Percentiles rank a stretch among this genome's conserved stretches.
Evolutionary conservation across 2,329 filamentous ascomycete genomes (phyloP).

Genomic region (Apiospora sp.): DNA sequence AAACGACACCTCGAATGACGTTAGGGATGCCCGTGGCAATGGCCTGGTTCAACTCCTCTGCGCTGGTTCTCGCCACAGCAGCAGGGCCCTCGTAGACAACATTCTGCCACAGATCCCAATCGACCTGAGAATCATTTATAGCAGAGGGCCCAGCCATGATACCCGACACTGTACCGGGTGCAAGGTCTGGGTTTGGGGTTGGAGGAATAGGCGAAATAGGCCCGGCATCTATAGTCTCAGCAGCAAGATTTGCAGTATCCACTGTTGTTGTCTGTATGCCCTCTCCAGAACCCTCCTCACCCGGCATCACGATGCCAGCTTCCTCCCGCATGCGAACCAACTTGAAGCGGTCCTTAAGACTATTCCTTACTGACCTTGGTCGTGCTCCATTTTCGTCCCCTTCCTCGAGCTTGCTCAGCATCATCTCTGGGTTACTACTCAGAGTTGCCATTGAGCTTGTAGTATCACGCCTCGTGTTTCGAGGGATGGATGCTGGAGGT

Average conservation of each 20-base stretch:
- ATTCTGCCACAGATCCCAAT: constrained; percentile 98
- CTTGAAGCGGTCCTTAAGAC: constrained; percentile 81
- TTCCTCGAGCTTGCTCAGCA: constrained; percentile 79
- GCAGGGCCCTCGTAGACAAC: constrained; percentile 94
- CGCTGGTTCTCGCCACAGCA: constrained; percentile 85
- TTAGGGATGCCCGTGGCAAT: constrained; percentile 94
- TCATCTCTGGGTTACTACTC: constrained; percentile 82
- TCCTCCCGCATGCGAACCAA: constrained; percentile 78
- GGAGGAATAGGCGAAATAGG: constrained; percentile 63
- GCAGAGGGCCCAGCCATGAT: constrained; percentile 79
- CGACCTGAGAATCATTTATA: constrained; percentile 77
- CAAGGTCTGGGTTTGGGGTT: constrained; percentile 73
- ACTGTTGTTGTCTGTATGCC: constrained; percentile 44
- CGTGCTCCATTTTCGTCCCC: constrained; percentile 61
- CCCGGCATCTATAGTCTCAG: constrained; percentile 35
- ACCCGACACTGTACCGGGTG: constrained; percentile 86
- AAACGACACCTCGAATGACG: constrained; percentile 96
- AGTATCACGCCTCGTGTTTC: constrained; percentile 73
- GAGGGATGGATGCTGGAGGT: constrained; percentile 51
- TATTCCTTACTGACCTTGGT: constrained; percentile 62
- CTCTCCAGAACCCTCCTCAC: constrained; percentile 44
- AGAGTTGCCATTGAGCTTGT: constrained; percentile 81
- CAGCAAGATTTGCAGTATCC: constrained; percentile 53
- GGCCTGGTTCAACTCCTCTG: constrained; percentile 87
- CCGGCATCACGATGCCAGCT: constrained; percentile 59